Base-by-base conservation (phyloP, 2,329 filamentous ascomycete species). In the Claviceps sp. region DNA sequence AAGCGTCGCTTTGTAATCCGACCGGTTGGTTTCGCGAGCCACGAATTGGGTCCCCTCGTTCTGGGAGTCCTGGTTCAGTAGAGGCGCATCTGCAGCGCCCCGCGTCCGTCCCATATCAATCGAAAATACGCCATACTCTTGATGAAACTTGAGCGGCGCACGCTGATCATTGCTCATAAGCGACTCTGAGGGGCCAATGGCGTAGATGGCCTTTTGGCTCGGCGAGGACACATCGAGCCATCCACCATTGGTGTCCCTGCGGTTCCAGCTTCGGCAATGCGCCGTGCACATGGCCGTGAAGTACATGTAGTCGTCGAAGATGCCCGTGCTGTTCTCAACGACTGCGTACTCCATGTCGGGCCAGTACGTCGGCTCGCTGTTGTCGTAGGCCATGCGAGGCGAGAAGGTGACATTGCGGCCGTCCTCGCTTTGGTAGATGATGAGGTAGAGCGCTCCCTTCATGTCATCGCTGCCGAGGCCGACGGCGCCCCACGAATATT, bases 41-140 rank as follows among this genome's bases (percentile, higher is more conserved):
- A 65, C 56, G 45, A 68, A 62, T 48, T 55, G 60, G 22, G 70
- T 65, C 16, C 69, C 72, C 20, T 67, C 66, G 47, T 59, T 64
- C 41, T 61, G 55, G 14, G 65, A 65, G 8, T 63, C 58, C 18
- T 60, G 59, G 20, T 62, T 62, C 44, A 75, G 63, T 48, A 60
- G 62, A 1, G 76, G 72, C 1, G 73, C 64, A 4, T 70, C 71
- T 4, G 62, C 65, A 2, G 60, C 51, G 2, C 76, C 76, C 4
- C 72, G 69, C 0, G 79, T 79, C 43, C 68, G 67, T 24, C 67
- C 67, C 63, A 83, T 67, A 60, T 83, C 72, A 62, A 83, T 72
- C 2, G 64, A 68, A 61, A 84, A 83, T 6, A 63, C 62, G 45
- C 80, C 79, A 56, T 76, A 78, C 45, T 68, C 69, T 43, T 65